Percentiles rank a stretch among this genome's conserved stretches.
These are phyloP conservation scores for Hymenoscyphus repandus DNA, from an alignment of 2,329 filamentous ascomycete genomes.

Conservation along the genomic window DNA sequence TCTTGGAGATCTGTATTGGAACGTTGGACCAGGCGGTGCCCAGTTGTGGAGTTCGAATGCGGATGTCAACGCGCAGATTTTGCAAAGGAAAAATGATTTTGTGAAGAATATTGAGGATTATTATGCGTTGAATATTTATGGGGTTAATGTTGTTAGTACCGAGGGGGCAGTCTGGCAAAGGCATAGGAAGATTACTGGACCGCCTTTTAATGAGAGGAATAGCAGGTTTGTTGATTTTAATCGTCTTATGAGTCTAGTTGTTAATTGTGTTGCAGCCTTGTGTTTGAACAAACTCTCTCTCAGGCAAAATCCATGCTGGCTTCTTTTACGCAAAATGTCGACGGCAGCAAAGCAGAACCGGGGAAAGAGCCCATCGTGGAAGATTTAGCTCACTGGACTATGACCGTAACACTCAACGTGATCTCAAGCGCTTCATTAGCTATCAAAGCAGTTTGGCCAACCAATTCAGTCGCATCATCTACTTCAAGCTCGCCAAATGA, in stretches of 20 bases:
- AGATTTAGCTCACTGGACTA: slow-evolving; percentile 35
- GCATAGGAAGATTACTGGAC: slow-evolving; percentile 65
- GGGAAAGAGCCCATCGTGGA: slow-evolving; percentile 15
- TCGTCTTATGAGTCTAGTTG: neutral
- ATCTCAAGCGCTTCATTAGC: slow-evolving; percentile 46
- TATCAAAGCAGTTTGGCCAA: slow-evolving; percentile 15
- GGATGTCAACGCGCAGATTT: slow-evolving; percentile 12
- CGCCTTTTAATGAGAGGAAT: slow-evolving; percentile 71
- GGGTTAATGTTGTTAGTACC: slow-evolving; percentile 63
- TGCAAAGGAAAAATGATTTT: slow-evolving; percentile 18
- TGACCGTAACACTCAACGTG: slow-evolving; percentile 45
- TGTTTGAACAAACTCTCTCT: slow-evolving; percentile 33
- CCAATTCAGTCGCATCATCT: slow-evolving; percentile 9
- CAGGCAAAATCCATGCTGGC: slow-evolving; percentile 33
- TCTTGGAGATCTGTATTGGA: slow-evolving; percentile 16
- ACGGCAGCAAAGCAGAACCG: slow-evolving; percentile 5
- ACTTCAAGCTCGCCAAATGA: neutral
- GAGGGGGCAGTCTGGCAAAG: slow-evolving; percentile 64
- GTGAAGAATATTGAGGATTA: slow-evolving; percentile 13
- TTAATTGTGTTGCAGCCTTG: slow-evolving; percentile 26
- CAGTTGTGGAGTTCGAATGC: slow-evolving; percentile 12
- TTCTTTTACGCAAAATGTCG: slow-evolving; percentile 19
- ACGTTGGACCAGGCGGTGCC: slow-evolving; percentile 8
- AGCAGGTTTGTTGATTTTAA: slow-evolving; percentile 9
- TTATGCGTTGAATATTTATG: slow-evolving; percentile 34